Base-by-base conservation (phyloP, 2,329 filamentous ascomycete species). In the Arthrobotrys conoides region DNA sequence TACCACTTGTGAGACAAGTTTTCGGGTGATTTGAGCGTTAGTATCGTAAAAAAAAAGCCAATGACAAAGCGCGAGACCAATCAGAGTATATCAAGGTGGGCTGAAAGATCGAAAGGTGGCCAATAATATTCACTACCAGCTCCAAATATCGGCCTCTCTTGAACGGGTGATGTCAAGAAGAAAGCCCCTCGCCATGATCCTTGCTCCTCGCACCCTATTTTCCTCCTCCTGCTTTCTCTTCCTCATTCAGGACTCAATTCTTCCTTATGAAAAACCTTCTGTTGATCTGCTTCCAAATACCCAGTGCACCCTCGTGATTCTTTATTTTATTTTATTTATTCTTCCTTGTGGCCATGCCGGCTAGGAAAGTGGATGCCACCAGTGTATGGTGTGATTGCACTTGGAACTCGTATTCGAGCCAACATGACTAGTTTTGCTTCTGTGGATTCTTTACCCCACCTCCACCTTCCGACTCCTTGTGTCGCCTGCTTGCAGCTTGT, bases 391-490 rank as follows among this genome's bases (percentile, higher is more conserved):
- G 33, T 57, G 65, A 68, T 33, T 16, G 24, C n/a, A 6, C 4
- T 33, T 6, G 8, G 22, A 68, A 27, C 49, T 68, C 65, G 49
- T 68, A 68, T 68, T 68, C 14, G 4, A 51, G 18, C 9, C 48
- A 51, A 24, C 9, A 14, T 24, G 14, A 24, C 16, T 14, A 14
- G 20, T 24, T 38, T 66, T 66, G n/a, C 36, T 72, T 18, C 59
- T 20, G 48, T 27, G 41, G 8, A 12, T 49, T 18, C 14, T 24
- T 59, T 75, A 75, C 71, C 71, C 71, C 71, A 68, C 71, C 70
- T 75, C 71, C 71, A 68, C 64, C 41, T 49, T 59, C 71, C 71
- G 71, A 68, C 41, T 68, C 71, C 61, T 61, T 68, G 51, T 22
- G 20, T 49, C 41, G 46, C 16, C 20, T 27, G 49, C 51, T 27